phyloP scores from a whole-genome alignment of 768 basidiomycete genomes.

The Mycena sanguinolenta region DNA sequence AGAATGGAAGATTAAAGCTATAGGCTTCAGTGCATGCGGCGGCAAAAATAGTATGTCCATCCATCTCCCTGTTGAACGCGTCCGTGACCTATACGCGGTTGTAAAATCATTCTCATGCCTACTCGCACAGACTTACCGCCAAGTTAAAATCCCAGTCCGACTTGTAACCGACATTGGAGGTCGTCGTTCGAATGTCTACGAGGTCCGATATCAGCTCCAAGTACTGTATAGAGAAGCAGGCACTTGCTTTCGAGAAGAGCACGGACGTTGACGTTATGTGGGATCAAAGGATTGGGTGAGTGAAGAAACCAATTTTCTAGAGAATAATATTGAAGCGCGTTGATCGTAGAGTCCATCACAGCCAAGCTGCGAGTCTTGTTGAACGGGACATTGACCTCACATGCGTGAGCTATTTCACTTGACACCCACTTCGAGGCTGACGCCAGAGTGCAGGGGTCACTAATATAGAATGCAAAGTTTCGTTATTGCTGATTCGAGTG shows the following conservation, averaged over 20 bases:
- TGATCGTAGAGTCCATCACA: slow-evolving; percentile 29
- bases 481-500: no score
- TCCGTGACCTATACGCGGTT: slow-evolving; percentile 28
- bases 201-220: not conserved
- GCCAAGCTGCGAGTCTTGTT: slow-evolving; percentile 25
- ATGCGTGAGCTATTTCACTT: slow-evolving; percentile 32
- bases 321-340: slow-evolving; percentile 35
- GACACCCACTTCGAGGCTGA: slow-evolving; percentile 34
- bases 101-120: not conserved
- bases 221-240: not conserved
- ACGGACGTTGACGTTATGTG: slow-evolving; percentile 43
- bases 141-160: slow-evolving; percentile 38
- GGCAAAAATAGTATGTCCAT: slow-evolving; percentile 35
- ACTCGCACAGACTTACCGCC: slow-evolving; percentile 22
- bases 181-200: not conserved
- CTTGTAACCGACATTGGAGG: not conserved
- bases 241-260: slow-evolving; percentile 24
- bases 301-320: slow-evolving; percentile 34
- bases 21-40: slow-evolving; percentile 32
- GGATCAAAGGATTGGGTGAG: slow-evolving; percentile 34
- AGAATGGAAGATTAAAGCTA: slow-evolving; percentile 39
- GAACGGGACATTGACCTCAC: slow-evolving; percentile 35
- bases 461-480: not conserved
- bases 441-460: slow-evolving; percentile 32
- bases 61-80: slow-evolving; percentile 34